Conservation (phyloP, 2,329 filamentous ascomycete species). For the Cordyceps cicadae region DNA sequence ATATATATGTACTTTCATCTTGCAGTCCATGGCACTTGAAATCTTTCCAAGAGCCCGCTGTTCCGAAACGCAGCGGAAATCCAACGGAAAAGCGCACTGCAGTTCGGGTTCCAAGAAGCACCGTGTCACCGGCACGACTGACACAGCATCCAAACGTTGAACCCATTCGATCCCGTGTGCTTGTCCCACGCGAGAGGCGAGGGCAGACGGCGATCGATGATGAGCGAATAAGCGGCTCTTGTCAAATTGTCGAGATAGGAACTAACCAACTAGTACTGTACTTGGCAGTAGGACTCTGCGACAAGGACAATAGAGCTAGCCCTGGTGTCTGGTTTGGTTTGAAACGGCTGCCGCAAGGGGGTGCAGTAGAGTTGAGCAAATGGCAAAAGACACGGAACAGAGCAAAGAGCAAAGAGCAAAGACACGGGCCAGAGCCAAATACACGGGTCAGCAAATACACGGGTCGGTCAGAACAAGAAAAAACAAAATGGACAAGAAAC, state of each 20-base stretch:
- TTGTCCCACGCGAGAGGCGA: background rate
- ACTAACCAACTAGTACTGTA: no score
- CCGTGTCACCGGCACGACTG: background rate
- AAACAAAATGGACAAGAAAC: background rate
- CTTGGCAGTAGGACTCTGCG: background rate
- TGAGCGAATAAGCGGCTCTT: background rate
- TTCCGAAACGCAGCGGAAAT: background rate
- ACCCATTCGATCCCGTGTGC: no score
- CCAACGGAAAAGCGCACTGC: background rate
- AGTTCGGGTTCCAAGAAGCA: background rate
- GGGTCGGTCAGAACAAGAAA: background rate
- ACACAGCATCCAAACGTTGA: background rate
- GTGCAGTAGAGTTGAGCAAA: background rate
- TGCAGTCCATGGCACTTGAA: background rate
- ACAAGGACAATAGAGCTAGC: background rate
- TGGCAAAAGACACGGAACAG: no score
- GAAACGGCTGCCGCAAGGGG: slow-evolving; percentile 1
- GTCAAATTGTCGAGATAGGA: no score
- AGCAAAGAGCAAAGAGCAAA: no score
- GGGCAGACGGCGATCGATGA: background rate
- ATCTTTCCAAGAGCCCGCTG: background rate
- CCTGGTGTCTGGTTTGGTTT: background rate
- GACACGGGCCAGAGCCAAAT: no score
- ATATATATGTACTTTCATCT: background rate
- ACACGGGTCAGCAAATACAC: no score